Percentiles rank a stretch among this genome's conserved stretches.
phyloP scores from a whole-genome alignment of 805 yeast species.

The Ogataea dorogensis region DNA sequence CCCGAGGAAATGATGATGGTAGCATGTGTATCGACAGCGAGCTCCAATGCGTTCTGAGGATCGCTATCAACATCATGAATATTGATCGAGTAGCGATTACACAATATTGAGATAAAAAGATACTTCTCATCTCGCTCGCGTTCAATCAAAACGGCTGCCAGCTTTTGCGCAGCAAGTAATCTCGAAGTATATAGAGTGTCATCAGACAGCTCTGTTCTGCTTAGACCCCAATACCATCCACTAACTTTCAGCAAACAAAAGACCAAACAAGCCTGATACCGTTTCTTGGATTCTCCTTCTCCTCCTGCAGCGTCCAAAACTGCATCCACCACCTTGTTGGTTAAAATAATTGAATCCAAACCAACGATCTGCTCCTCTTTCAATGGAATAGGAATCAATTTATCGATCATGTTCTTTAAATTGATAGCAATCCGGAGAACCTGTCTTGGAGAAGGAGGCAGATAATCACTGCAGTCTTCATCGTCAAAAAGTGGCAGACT shows the following conservation, averaged over 20 bases:
- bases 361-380: slow-evolving; percentile 47
- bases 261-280: slow-evolving; percentile 65
- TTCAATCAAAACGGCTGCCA: slow-evolving; percentile 73
- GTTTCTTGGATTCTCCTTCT: slow-evolving; percentile 53
- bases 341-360: slow-evolving; percentile 60
- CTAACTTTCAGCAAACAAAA: slow-evolving; percentile 75
- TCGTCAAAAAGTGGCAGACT: slow-evolving; percentile 28
- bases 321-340: slow-evolving; percentile 54
- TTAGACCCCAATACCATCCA: slow-evolving; percentile 69
- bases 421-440: slow-evolving; percentile 67
- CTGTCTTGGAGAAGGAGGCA: slow-evolving; percentile 63
- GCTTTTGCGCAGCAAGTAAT: slow-evolving; percentile 66
- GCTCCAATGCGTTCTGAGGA: slow-evolving; percentile 75
- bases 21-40: slow-evolving; percentile 84
- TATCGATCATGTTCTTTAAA: slow-evolving; percentile 70
- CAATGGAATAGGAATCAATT: slow-evolving; percentile 65
- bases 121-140: slow-evolving; percentile 54
- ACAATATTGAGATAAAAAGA: slow-evolving; percentile 70
- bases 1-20: slow-evolving; percentile 72
- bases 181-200: slow-evolving; percentile 60
- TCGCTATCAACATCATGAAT: slow-evolving; percentile 58
- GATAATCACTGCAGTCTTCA: slow-evolving; percentile 34
- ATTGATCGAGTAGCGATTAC: slow-evolving; percentile 69
- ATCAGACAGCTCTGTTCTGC: slow-evolving; percentile 61
- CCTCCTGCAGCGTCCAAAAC: slow-evolving; percentile 82